Percentiles rank a stretch among this genome's conserved stretches.
phyloP scores from a whole-genome alignment of 2,329 filamentous ascomycete species.

The Colletotrichum tamarilloi region DNA sequence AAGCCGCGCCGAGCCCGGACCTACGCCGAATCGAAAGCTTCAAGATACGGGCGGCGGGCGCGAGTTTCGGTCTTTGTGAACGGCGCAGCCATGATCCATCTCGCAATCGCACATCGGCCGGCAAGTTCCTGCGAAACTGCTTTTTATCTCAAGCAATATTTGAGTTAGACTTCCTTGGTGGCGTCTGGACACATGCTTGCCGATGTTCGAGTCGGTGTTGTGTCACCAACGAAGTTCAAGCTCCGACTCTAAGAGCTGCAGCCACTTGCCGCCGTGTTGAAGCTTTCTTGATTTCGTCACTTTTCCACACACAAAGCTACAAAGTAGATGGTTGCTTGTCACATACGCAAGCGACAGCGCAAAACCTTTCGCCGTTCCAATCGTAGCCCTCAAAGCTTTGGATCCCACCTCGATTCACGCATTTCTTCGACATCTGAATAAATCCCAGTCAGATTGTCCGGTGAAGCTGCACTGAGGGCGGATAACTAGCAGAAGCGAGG shows the following conservation, averaged over 20 bases:
- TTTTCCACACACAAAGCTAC: neutral
- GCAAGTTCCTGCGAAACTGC: neutral
- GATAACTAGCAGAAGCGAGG: slow-evolving; percentile 29
- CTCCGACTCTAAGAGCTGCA: neutral
- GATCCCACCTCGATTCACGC: neutral
- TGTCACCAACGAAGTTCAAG: slow-evolving; percentile 6
- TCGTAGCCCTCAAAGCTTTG: neutral
- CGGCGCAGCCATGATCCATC: neutral
- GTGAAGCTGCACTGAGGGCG: slow-evolving; percentile 11
- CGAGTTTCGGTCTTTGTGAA: slow-evolving; percentile 12
- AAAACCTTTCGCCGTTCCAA: neutral
- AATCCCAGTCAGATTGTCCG: neutral
- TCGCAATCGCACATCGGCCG: neutral
- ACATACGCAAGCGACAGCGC: neutral
- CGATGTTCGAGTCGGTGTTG: neutral
- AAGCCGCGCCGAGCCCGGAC: slow-evolving; percentile 25
- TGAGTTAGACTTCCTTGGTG: neutral
- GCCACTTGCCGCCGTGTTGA: neutral
- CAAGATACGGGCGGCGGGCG: slow-evolving; percentile 11
- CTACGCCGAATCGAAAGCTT: slow-evolving; percentile 5
- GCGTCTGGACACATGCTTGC: slow-evolving; percentile 1
- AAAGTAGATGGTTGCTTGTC: neutral
- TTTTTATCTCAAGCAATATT: neutral
- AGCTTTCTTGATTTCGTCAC: slow-evolving; percentile 9
- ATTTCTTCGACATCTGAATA: neutral